phyloP scores from a whole-genome alignment of 2,329 filamentous ascomycete species.

The Beauveria caledonica region DNA sequence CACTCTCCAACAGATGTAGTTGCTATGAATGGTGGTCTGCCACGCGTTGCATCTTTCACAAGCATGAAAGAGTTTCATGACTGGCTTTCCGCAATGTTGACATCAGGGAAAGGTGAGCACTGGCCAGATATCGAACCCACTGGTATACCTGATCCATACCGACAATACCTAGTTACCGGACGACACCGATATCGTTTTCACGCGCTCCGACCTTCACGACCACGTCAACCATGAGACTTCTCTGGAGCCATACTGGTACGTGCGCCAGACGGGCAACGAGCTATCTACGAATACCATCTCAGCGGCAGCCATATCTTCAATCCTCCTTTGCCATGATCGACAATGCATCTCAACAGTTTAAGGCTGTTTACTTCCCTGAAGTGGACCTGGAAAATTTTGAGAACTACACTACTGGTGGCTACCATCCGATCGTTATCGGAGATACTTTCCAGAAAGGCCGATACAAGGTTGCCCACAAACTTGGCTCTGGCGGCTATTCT shows the following conservation, averaged over 20 bases:
- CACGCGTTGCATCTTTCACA: conserved; percentile 11
- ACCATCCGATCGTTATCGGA: conserved; percentile 28
- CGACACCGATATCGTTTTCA: no score
- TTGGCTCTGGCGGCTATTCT: conserved; percentile 29
- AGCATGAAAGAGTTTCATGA: conserved; percentile 12
- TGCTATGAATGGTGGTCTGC: conserved; percentile 3
- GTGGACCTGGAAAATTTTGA: conserved; percentile 14
- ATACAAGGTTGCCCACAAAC: conserved; percentile 29
- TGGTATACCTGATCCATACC: not conserved
- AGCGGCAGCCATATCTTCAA: not conserved
- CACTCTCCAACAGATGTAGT: conserved; percentile 3
- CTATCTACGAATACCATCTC: not conserved
- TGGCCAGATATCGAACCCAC: not conserved
- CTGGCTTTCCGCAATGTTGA: conserved; percentile 12
- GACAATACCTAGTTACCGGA: not conserved
- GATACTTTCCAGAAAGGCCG: conserved; percentile 23
- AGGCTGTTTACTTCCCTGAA: not conserved
- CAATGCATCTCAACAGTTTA: not conserved
- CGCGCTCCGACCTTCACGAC: not conserved
- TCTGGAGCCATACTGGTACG: not conserved
- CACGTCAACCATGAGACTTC: not conserved
- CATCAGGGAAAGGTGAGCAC: not conserved
- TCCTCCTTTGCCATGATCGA: not conserved
- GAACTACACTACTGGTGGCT: conserved; percentile 25
- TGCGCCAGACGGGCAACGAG: not conserved